Conservation (phyloP, 768 basidiomycete species). For the Russula olivacea region DNA sequence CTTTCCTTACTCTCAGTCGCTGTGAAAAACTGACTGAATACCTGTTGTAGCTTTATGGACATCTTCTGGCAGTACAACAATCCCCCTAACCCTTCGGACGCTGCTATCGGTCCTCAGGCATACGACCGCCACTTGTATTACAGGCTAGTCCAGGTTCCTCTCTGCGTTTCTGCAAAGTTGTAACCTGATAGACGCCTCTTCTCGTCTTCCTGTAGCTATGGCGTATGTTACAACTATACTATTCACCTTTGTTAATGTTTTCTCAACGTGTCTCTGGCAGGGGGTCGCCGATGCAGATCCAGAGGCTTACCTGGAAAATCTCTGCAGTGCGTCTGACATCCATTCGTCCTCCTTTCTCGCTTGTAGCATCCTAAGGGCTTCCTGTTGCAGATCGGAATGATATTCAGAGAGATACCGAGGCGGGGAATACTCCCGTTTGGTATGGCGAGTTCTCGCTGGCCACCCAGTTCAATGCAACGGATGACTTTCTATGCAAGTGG, state of each 20-base stretch:
- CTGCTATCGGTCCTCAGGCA: conserved; percentile 58
- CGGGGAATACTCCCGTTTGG: conserved; percentile 45
- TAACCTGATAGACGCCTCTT: background rate
- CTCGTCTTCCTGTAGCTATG: conserved; percentile 39
- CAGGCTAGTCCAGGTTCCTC: conserved; percentile 38
- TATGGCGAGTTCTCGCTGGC: conserved; percentile 59
- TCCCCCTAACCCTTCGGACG: conserved; percentile 66
- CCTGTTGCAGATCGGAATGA: conserved; percentile 49
- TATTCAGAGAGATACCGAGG: conserved; percentile 41
- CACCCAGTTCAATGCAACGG: conserved; percentile 57
- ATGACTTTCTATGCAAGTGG: conserved; percentile 59
- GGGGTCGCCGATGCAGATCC: conserved; percentile 64
- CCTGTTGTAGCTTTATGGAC: conserved; percentile 64
- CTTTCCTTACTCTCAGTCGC: background rate
- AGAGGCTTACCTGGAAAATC: conserved; percentile 55
- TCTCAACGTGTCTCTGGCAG: conserved; percentile 32
- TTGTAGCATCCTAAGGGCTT: background rate
- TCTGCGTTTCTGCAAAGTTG: background rate
- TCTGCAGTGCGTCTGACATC: conserved; percentile 55
- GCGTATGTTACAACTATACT: conserved; percentile 36
- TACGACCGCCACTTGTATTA: conserved; percentile 84
- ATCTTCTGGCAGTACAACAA: conserved; percentile 68
- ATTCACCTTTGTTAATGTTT: background rate
- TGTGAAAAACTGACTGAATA: background rate
- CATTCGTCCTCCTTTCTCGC: background rate